Base-by-base conservation (phyloP, 2,329 filamentous ascomycete genomes). In the Pseudodiploospora longispora region DNA sequence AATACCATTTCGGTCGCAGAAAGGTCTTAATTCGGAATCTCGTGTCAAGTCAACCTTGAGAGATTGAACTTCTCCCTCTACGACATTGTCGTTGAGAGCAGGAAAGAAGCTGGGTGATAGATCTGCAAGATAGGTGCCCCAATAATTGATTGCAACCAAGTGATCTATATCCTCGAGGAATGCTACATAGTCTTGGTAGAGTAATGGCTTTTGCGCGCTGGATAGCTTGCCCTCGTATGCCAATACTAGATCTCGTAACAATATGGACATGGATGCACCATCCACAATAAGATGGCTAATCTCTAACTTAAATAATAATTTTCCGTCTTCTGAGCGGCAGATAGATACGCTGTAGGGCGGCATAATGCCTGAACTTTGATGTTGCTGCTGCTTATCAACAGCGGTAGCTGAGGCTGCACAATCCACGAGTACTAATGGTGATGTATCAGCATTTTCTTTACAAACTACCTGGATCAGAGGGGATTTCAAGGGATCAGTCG, bases 281-380 rank as follows among this genome's bases (percentile, higher is more conserved):
- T 62, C 59, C 7, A 53, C 49, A 37, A 60, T 42, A 3, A 52
- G 50, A 42, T 61, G 59, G 30, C 53, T 57, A 38, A 62, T 55
- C 12, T 61, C 57, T 3, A 66, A 43, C 6, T 52, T 35, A 9
- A 54, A 55, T 27, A 56, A 55, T 1, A 56, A 49, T 27, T 47
- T 53, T 19, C 53, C 53, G 1, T 34, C 32, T 34, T 12, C 32
- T 9, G 32, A 34, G 32, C 12, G 3, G 12, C 32, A 34, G 12
- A 34, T 34, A 34, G 32, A 34, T 34, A 34, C 32, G 12, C 12
- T 9, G 32, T 34, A 34, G 32, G 32, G 32, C 12, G 32, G 12
- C 12, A 12, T 9, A 9, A 12, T 34, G 9, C 32, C 32, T 12
- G 32, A 34, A 34, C 3, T 9, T 12, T 9, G 12, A 9, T 9